Base-by-base conservation (phyloP, 2,329 filamentous ascomycete species). In the Madurella fahalii region DNA sequence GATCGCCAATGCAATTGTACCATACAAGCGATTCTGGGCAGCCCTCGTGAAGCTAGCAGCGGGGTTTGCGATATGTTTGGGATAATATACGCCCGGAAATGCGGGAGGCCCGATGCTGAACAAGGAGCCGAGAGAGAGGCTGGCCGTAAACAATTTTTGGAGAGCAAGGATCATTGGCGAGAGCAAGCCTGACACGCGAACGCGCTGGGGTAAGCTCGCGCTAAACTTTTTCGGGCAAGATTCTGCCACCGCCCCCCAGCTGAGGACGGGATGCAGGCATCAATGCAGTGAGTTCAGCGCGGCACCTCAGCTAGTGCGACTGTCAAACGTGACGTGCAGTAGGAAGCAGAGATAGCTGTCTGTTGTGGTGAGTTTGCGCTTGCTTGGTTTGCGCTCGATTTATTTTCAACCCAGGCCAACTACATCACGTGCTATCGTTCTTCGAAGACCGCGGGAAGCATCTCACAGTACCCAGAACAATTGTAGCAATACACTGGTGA, bases 121-220 rank as follows among this genome's bases (percentile, higher is more conserved):
- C 41, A 53, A 56, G 49, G 53, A 58, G 53, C 40, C 53, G 13
- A 47, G 47, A 59, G 56, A 59, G 58, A 59, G 57, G 61, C 55
- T 63, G 55, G 53, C 57, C 51, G 58, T 67, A 64, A 66, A 67
- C 64, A 67, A 67, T 68, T 68, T 68, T 65, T 68, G 62, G 62
- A 56, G 53, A 53, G 57, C 61, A 52, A 55, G 62, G 54, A 59
- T 61, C 56, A 62, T 62, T 61, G 53, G 59, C 51, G 54, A 56
- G 54, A 56, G 53, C n/a, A 46, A 30, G 42, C 42, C 49, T 42
- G 54, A 58, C 54, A 53, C 61, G 62, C 56, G 56, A 57, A 57
- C 61, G 62, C 62, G 62, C 62, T 55, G 51, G 50, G 54, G 46
- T 52, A 32, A 40, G 47, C 47, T 52, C 43, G 31, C 46, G 54